Evolutionary conservation across 495 filamentous ascomycete genomes (phyloP), one percentile per base, ranked within the genome.

Genomic region (Ascobolus immersus): DNA sequence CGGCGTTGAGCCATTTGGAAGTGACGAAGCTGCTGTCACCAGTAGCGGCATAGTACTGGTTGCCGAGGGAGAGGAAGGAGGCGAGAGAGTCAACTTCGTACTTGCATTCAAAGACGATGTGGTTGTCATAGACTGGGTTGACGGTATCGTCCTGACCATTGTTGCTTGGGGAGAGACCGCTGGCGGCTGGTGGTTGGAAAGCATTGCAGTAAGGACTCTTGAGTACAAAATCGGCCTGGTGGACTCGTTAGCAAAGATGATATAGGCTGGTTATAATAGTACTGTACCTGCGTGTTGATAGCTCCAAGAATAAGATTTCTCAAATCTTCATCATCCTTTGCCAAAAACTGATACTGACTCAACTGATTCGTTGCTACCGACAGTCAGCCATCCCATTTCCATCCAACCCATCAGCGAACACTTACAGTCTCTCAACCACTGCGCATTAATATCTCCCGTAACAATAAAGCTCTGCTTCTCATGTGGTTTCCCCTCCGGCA

Each of bases 371-470:
- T 93, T 14, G 28, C 28, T 31, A 31, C 18, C 1, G 2, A 10
- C 14, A 9, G 4, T 2, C 4, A n/a, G 18, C 5, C 17, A n/a
- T 17, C 11, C 14, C 28, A 31, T 31, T 17, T 15, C 12, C 28
- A n/a, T 9, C 15, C 4, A n/a, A n/a, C n/a, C n/a, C n/a, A n/a
- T 15, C 2, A 2, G 18, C 10, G 4, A 17, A 17, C n/a, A 31
- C 28, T 13, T 17, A 26, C 82, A 92, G 54, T 99, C 86, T 32
- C 86, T 73, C 27, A 99, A 56, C 86, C 86, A 99, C 55, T 94
- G 86, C 4, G 86, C 86, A 45, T 93, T 74, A 49, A 99, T 99
- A 46, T 99, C 86, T n/a, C 84, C 84, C 0, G 86, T 99, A 29
- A 99, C 89, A 39, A 99, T 75, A 52, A 99, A 99, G 22, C 71